phyloP scores from a whole-genome alignment of 1,139 yeast genomes.

The Geotrichum fermentans region DNA sequence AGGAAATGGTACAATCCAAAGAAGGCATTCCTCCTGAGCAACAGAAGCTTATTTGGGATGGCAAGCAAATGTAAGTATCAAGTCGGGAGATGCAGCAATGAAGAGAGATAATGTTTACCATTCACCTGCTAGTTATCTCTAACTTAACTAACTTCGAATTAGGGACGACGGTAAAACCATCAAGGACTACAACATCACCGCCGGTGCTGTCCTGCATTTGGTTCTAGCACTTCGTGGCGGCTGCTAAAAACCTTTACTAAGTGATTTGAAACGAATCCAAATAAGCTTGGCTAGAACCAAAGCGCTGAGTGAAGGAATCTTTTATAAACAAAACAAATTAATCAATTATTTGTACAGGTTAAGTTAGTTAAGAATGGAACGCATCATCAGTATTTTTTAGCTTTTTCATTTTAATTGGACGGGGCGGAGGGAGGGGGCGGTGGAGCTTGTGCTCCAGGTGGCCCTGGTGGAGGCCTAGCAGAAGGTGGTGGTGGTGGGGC shows the following conservation, averaged over 20 bases:
- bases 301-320: no score
- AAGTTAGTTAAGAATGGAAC: no score
- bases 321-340: no score
- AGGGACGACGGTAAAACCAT: slow-evolving; percentile 70
- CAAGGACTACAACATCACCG: slow-evolving; percentile 54
- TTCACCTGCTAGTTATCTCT: no score
- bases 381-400: no score
- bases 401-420: background rate
- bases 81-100: no score
- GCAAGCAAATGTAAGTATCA: slow-evolving; percentile 75
- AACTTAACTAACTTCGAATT: no score
- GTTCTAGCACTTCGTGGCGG: slow-evolving; percentile 93
- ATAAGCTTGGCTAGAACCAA: no score
- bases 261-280: no score
- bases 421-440: background rate
- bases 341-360: no score
- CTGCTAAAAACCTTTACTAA: slow-evolving; percentile 20
- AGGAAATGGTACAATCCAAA: slow-evolving; percentile 91
- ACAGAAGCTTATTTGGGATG: slow-evolving; percentile 84
- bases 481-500: slow-evolving; percentile 26
- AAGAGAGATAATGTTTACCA: no score
- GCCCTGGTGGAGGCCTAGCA: slow-evolving; percentile 17
- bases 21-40: slow-evolving; percentile 98
- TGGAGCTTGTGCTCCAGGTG: background rate
- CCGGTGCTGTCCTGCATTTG: slow-evolving; percentile 79